phyloP scores from a whole-genome alignment of 169 alveolate species.

The Cryptosporidium andersoni region DNA sequence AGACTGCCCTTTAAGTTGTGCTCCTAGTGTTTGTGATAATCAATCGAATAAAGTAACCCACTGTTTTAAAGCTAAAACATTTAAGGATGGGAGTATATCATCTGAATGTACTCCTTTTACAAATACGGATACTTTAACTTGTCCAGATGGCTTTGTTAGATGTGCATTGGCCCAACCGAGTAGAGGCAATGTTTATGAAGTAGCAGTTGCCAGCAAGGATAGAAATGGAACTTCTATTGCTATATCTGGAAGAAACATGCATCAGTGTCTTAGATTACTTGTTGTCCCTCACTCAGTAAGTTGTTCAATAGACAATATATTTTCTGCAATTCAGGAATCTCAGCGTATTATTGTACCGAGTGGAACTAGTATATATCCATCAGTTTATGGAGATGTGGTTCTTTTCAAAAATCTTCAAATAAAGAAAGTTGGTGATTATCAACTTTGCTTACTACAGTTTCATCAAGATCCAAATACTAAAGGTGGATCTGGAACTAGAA shows the following conservation, averaged over 20 bases:
- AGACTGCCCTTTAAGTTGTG: conserved; percentile 65
- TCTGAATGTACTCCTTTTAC: conserved; percentile 56
- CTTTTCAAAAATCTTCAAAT: conserved; percentile 61
- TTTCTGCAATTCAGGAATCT: conserved; percentile 64
- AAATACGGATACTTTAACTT: conserved; percentile 25
- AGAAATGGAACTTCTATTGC: conserved; percentile 49
- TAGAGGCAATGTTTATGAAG: conserved; percentile 65
- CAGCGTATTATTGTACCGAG: conserved; percentile 46
- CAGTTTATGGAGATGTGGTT: conserved; percentile 56
- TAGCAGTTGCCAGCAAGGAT: neutral
- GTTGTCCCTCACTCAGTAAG: conserved; percentile 51
- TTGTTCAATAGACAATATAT: conserved; percentile 54
- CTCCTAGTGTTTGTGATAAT: conserved; percentile 66
- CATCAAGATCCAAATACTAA: conserved; percentile 64
- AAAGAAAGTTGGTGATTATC: conserved; percentile 26
- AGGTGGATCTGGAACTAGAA: conserved; percentile 69
- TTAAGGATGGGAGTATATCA: conserved; percentile 44
- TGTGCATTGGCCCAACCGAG: conserved; percentile 70
- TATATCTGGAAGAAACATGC: conserved; percentile 67
- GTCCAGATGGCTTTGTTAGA: conserved; percentile 56
- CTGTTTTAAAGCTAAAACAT: conserved; percentile 59
- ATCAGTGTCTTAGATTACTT: conserved; percentile 55
- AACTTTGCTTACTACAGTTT: conserved; percentile 59
- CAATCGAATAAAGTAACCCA: conserved; percentile 45
- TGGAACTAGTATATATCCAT: conserved; percentile 62